A percentile compares a stretch with the other conserved stretches of the same genome.
These are phyloP conservation scores for Phytophthora pseudosyringae DNA, from an alignment of 352 stramenopile genomes.

Conservation along the genomic window DNA sequence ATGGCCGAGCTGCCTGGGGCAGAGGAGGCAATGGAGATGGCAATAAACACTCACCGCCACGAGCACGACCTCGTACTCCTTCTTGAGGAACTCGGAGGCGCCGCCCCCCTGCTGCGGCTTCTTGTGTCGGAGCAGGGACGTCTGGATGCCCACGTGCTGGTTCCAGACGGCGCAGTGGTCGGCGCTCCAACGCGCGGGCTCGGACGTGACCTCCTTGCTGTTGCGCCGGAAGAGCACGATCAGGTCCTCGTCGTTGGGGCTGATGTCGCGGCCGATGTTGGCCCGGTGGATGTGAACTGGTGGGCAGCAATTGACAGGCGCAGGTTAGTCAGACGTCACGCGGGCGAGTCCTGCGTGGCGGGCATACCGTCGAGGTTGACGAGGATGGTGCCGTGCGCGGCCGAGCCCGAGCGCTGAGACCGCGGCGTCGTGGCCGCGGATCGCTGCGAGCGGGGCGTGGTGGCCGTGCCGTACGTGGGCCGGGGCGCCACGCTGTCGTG, in stretches of 20 bases:
- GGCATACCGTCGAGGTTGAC: constrained; percentile 67
- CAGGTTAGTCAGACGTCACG: constrained; percentile 2
- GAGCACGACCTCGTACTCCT: constrained; percentile 86
- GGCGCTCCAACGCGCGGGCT: constrained; percentile 66
- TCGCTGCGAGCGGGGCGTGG: constrained; percentile 23
- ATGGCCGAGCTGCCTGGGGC: constrained; percentile 10
- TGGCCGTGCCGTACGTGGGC: constrained; percentile 27
- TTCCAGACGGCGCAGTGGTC: constrained; percentile 83
- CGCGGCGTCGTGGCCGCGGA: constrained; percentile 27
- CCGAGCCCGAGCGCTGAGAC: constrained; percentile 31
- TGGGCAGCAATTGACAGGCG: not conserved
- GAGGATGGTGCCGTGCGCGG: constrained; percentile 55
- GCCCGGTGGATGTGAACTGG: constrained; percentile 70
- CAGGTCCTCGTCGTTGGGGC: constrained; percentile 70
- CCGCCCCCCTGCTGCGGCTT: constrained; percentile 21
- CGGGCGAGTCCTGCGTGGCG: not conserved
- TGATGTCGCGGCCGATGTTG: constrained; percentile 80
- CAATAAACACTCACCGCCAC: constrained; percentile 54
- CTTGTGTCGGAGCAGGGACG: constrained; percentile 70
- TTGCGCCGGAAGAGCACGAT: constrained; percentile 87
- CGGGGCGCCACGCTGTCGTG: constrained; percentile 31
- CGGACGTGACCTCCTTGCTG: constrained; percentile 78
- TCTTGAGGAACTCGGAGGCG: constrained; percentile 63
- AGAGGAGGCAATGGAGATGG: constrained; percentile 9
- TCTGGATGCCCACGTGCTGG: constrained; percentile 81